These are phyloP conservation scores for Fusarium brevicatenulatum DNA, from an alignment of 2,329 filamentous ascomycete genomes.

Conservation along the genomic window DNA sequence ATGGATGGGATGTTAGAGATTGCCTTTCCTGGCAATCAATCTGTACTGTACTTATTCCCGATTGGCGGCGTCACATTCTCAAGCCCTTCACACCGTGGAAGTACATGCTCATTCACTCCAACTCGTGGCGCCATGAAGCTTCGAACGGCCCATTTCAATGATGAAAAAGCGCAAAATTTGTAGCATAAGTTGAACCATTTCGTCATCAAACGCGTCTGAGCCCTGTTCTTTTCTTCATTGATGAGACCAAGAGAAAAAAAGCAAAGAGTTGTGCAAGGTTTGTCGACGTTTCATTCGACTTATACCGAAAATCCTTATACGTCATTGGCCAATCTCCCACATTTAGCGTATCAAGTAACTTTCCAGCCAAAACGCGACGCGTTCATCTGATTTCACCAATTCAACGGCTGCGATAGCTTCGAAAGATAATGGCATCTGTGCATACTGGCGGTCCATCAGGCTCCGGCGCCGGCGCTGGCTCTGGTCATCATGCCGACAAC, in stretches of 20 bases:
- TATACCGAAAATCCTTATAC: background rate
- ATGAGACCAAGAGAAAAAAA: background rate
- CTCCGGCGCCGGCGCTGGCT: background rate
- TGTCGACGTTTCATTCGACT: background rate
- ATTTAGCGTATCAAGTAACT: background rate
- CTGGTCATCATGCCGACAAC: background rate
- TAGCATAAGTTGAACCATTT: background rate
- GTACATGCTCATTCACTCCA: background rate
- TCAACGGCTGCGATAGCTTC: background rate
- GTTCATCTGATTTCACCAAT: background rate
- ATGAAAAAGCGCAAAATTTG: background rate
- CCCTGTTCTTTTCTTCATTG: background rate
- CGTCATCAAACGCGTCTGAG: background rate
- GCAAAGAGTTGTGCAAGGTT: background rate
- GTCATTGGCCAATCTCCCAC: background rate
- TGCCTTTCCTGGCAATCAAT: background rate
- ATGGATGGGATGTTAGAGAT: no score
- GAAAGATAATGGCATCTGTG: background rate
- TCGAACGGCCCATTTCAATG: background rate
- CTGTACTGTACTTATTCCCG: background rate
- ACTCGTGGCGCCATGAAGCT: background rate
- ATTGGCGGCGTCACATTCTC: background rate
- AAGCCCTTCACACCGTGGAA: background rate
- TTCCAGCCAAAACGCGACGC: background rate
- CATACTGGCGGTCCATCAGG: background rate